Percentiles rank a stretch among this genome's conserved stretches.
Conservation (phyloP, 257 asterid species). For the Solanum chilense region DNA sequence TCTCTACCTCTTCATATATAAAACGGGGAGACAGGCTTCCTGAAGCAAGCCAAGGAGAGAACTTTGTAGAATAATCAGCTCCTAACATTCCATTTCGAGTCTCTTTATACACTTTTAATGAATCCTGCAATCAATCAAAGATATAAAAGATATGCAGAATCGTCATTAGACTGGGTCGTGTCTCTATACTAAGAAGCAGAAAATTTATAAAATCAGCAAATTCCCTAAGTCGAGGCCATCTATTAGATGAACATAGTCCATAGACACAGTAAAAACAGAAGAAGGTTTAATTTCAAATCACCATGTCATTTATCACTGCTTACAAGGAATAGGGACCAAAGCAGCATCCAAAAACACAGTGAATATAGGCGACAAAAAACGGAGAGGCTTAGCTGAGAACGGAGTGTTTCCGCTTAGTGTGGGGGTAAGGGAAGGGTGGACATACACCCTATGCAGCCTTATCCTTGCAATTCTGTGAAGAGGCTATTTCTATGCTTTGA, state of each 20-base stretch:
- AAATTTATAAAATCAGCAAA: neutral
- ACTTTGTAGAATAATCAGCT: constrained; percentile 82
- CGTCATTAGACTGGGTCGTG: neutral
- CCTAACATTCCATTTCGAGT: constrained; percentile 96
- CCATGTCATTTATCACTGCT: neutral
- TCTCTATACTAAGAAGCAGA: neutral
- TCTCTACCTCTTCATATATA: constrained; percentile 68
- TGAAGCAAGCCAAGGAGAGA: constrained; percentile 94
- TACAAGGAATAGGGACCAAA: neutral
- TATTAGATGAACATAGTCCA: neutral
- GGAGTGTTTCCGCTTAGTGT: neutral
- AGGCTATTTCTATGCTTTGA: neutral
- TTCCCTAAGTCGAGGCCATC: neutral
- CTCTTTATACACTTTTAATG: constrained; percentile 60
- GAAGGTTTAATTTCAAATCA: neutral
- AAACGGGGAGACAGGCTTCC: constrained; percentile 91
- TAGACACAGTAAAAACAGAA: neutral
- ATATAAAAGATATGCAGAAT: neutral
- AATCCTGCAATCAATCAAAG: constrained; percentile 35
- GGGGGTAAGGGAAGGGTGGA: neutral
- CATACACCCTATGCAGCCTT: neutral
- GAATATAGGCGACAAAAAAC: neutral
- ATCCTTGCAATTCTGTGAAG: neutral
- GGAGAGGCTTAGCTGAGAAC: neutral
- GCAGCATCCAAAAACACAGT: neutral